Evolutionary conservation across 2,329 filamentous ascomycete genomes (phyloP), one percentile per base, ranked within the genome.

Genomic region (Cladosporium sp.): DNA sequence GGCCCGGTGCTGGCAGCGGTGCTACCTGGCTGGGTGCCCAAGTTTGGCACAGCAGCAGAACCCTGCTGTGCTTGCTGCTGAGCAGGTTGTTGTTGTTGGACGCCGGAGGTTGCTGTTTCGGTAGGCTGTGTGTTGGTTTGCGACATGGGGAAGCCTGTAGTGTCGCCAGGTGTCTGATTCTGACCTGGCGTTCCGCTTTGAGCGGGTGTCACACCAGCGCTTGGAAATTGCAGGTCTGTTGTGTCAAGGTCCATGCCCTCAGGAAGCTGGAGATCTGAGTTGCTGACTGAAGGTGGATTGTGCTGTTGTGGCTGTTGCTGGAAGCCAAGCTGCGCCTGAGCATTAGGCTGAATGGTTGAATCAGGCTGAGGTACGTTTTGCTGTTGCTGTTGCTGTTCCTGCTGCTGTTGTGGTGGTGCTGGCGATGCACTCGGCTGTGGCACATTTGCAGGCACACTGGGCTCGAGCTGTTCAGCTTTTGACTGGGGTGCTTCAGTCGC

Each of bases 401-500:
- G 51, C 30, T 59, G 64, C 14, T 54, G 55, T 14, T 65, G 65
- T 5, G 51, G 66, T 12, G 36, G 34, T 38, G 59, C 51, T 8
- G 47, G 49, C 14, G 58, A 32, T 2, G n/a, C 44, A 36, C 32
- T 66, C 18, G 65, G 60, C 36, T 66, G 65, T 18, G 65, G 52
- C 11, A 64, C 60, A 44, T 58, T 34, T 10, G 59, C 41, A 26
- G 65, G 59, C 11, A 63, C 49, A 14, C 2, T 58, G 14, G 54
- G 54, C 41, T 52, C 54, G 36, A 65, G 63, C 69, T 90, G 89
- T 65, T 88, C 86, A 34, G 93, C 87, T 66, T 93, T 88, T 8
- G 59, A 28, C 30, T 66, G 15, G 11, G 36, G 14, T 3, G 3
- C 36, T n/a, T 51, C 59, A 36, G 28, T n/a, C 44, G 44, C 44